Evolutionary conservation across 345 rosid genomes (phyloP).

Genomic region (Linum tenue): DNA sequence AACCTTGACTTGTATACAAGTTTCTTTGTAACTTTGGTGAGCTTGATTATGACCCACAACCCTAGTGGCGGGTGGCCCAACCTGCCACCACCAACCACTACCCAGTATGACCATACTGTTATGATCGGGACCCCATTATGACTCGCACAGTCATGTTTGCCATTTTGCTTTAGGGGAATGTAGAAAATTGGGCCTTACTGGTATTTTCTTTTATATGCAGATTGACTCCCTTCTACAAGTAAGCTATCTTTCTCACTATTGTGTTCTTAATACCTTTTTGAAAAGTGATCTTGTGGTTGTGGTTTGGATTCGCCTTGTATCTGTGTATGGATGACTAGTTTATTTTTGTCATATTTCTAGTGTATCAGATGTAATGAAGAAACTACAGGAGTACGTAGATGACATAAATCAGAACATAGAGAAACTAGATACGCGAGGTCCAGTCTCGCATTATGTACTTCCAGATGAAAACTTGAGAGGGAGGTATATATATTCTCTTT

Average conservation of each 20-base stretch:
- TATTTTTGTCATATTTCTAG: slow-evolving; percentile 26
- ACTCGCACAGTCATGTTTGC: no score
- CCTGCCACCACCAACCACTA: no score
- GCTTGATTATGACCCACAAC: no score
- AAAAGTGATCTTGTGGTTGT: background rate
- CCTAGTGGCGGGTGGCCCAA: no score
- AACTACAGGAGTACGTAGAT: slow-evolving; percentile 71
- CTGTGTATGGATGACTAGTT: slow-evolving; percentile 1
- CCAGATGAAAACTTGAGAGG: slow-evolving; percentile 75
- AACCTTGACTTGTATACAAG: no score
- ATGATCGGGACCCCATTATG: no score
- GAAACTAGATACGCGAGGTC: slow-evolving; percentile 64
- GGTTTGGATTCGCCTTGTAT: background rate
- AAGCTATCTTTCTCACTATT: slow-evolving; percentile 28
- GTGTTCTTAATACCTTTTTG: background rate
- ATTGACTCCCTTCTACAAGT: slow-evolving; percentile 94
- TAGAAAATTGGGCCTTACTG: slow-evolving; percentile 7
- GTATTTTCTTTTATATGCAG: slow-evolving; percentile 33
- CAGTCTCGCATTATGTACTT: slow-evolving; percentile 77
- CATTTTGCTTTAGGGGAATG: no score
- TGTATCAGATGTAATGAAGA: slow-evolving; percentile 52
- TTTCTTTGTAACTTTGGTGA: no score
- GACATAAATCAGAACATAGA: slow-evolving; percentile 69
- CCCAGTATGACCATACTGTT: no score
- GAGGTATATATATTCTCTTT: slow-evolving; percentile 37